A percentile compares a stretch with the other conserved stretches of the same genome.
Conservation (phyloP, 1,284 basidiomycete species). For the Moesziomyces parantarcticus region DNA sequence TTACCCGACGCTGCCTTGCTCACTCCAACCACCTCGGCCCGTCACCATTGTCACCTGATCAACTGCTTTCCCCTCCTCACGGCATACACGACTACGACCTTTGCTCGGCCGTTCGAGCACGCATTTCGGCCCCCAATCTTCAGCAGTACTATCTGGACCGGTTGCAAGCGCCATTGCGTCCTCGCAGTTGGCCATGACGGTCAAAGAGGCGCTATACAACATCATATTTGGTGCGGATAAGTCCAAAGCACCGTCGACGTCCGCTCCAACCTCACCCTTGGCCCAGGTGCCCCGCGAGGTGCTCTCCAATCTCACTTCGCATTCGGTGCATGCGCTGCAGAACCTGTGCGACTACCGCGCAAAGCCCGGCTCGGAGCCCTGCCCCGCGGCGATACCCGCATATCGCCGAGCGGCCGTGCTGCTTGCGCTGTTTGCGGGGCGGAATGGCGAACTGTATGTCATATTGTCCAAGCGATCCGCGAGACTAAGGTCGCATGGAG, state of each 20-base stretch:
- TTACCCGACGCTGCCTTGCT: not conserved
- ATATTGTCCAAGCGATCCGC: conserved; percentile 54
- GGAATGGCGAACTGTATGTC: conserved; percentile 62
- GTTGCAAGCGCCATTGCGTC: not conserved
- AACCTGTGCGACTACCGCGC: conserved; percentile 39
- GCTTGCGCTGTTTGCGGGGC: conserved; percentile 52
- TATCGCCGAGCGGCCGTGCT: conserved; percentile 64
- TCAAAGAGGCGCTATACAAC: conserved; percentile 39
- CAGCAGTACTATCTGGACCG: not conserved
- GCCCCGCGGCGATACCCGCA: conserved; percentile 52
- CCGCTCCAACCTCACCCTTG: conserved; percentile 5
- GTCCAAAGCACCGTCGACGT: conserved; percentile 1
- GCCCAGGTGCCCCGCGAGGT: conserved; percentile 11
- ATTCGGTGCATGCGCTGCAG: conserved; percentile 44
- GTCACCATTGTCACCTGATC: too few relatives aligned
- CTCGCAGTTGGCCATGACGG: conserved; percentile 16
- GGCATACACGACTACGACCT: too few relatives aligned
- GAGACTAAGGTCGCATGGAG: conserved; percentile 54
- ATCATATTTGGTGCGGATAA: conserved; percentile 33
- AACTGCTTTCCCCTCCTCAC: too few relatives aligned
- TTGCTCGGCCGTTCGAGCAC: too few relatives aligned
- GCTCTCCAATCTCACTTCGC: conserved; percentile 21
- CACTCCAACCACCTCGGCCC: too few relatives aligned
- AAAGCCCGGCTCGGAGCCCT: conserved; percentile 44
- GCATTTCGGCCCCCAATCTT: too few relatives aligned